Percentiles rank a stretch among this genome's conserved stretches.
phyloP scores from a whole-genome alignment of 2,329 filamentous ascomycete species.

The Ambrosiella beaveri region DNA sequence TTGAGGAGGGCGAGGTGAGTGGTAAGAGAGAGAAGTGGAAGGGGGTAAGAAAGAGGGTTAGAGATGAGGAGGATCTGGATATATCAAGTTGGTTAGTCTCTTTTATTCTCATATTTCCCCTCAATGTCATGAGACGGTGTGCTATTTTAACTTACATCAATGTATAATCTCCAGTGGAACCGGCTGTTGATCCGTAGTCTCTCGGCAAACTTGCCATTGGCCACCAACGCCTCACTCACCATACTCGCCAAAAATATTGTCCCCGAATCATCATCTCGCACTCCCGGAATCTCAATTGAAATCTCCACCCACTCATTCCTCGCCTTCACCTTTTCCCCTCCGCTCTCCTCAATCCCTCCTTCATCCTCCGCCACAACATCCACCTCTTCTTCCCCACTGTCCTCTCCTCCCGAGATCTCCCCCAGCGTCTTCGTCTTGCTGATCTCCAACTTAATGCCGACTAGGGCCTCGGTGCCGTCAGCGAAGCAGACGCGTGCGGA shows the following conservation, averaged over 20 bases:
- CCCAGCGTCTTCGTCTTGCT: conserved; percentile 42
- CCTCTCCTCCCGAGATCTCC: conserved; percentile 16
- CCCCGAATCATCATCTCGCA: conserved; percentile 76
- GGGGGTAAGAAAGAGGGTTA: conserved; percentile 79
- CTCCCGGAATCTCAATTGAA: conserved; percentile 77
- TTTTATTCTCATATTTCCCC: not conserved
- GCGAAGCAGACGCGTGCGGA: conserved; percentile 86
- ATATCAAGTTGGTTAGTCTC: not conserved
- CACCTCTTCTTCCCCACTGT: not conserved
- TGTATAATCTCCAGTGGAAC: conserved; percentile 92
- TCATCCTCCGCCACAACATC: not conserved
- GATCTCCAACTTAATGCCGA: conserved; percentile 89
- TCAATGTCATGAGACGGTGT: not conserved
- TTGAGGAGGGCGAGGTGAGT: conserved; percentile 84
- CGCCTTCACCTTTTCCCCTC: conserved; percentile 20
- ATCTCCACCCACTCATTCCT: conserved; percentile 69
- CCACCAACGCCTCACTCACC: conserved; percentile 71
- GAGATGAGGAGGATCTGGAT: conserved; percentile 74
- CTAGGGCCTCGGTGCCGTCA: conserved; percentile 89
- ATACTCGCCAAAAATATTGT: conserved; percentile 78
- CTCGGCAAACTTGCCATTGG: conserved; percentile 49
- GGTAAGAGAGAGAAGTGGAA: conserved; percentile 81
- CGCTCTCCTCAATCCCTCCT: conserved; percentile 21
- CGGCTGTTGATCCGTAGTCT: conserved; percentile 72
- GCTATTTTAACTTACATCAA: conserved; percentile 53